Evolutionary conservation across 2,329 filamentous ascomycete genomes (phyloP).

Genomic region (Trichoderma endophyticum): DNA sequence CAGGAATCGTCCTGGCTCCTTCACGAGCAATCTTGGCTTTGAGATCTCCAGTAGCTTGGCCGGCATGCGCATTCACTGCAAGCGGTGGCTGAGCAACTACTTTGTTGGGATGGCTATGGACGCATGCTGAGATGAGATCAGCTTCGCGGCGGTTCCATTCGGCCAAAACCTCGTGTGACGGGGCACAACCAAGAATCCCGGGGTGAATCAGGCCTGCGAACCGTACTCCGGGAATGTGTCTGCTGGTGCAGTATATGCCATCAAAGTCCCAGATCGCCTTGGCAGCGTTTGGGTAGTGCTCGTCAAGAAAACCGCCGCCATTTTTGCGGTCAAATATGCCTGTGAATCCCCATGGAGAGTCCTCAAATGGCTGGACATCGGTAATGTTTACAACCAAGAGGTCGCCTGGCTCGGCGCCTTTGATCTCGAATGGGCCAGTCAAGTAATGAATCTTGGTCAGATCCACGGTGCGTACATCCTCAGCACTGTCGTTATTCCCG

Average conservation of each 20-base stretch:
- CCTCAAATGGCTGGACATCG: constrained; percentile 84
- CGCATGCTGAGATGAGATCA: constrained; percentile 65
- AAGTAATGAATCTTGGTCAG: constrained; percentile 84
- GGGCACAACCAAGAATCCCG: constrained; percentile 86
- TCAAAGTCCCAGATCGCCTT: constrained; percentile 61
- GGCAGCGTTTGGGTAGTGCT: constrained; percentile 76
- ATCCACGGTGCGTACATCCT: constrained; percentile 82
- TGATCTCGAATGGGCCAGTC: constrained; percentile 83
- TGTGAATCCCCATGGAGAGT: constrained; percentile 87
- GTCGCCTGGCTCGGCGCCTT: constrained; percentile 80
- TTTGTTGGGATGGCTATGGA: constrained; percentile 57
- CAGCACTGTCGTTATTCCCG: constrained; percentile 82
- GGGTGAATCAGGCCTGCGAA: constrained; percentile 90
- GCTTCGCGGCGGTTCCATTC: constrained; percentile 83
- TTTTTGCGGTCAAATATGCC: constrained; percentile 78
- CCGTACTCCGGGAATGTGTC: constrained; percentile 82
- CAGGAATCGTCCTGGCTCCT: constrained; percentile 81
- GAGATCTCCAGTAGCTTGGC: constrained; percentile 55
- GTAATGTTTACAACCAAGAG: constrained; percentile 85
- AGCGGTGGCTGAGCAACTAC: constrained; percentile 75
- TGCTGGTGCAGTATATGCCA: constrained; percentile 68
- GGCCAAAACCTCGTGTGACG: constrained; percentile 70
- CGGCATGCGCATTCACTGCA: constrained; percentile 69
- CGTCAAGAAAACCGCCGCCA: constrained; percentile 84
- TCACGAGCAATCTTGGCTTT: constrained; percentile 69